These are phyloP conservation scores for Calycina marina DNA, from an alignment of 2,329 filamentous ascomycete genomes.

Conservation along the genomic window DNA sequence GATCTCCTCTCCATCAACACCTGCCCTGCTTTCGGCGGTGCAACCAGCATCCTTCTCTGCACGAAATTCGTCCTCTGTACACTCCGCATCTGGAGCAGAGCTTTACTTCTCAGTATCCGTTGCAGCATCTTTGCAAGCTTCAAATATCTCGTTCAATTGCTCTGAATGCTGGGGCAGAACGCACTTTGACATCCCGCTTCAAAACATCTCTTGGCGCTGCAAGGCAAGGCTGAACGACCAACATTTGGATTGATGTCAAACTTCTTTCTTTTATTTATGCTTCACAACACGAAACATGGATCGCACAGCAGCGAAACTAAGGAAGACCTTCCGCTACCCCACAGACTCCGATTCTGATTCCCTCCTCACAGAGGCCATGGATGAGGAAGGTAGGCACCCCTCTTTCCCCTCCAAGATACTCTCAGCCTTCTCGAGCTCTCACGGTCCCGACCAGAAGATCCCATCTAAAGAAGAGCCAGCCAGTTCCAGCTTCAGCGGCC, in stretches of 20 bases:
- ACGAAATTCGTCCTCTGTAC: conserved; percentile 9
- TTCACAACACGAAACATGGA: conserved; percentile 12
- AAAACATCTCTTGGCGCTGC: conserved; percentile 1
- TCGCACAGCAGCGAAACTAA: conserved; percentile 41
- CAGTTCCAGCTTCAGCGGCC: conserved; percentile 1
- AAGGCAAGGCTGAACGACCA: conserved; percentile 4
- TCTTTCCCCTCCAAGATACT: background rate
- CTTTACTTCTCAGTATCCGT: conserved; percentile 17
- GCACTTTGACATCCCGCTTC: too few species aligned
- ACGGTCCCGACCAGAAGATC: too few species aligned
- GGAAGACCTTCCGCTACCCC: conserved; percentile 67
- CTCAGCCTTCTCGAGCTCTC: conserved; percentile 1
- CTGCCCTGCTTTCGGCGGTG: conserved; percentile 42
- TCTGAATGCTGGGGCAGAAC: too few species aligned
- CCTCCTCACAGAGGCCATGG: conserved; percentile 44
- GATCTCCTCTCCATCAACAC: conserved; percentile 49
- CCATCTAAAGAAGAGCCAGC: conserved; percentile 1
- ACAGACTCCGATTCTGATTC: conserved; percentile 39
- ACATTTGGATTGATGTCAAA: background rate
- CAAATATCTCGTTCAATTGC: too few species aligned
- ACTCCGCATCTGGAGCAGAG: conserved; percentile 8
- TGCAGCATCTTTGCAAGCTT: conserved; percentile 19
- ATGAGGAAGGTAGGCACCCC: conserved; percentile 52
- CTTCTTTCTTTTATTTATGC: background rate
- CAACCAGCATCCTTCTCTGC: conserved; percentile 32